Evolutionary conservation across 2,329 filamentous ascomycete genomes (phyloP).

Genomic region (Calonectria hawksworthii): DNA sequence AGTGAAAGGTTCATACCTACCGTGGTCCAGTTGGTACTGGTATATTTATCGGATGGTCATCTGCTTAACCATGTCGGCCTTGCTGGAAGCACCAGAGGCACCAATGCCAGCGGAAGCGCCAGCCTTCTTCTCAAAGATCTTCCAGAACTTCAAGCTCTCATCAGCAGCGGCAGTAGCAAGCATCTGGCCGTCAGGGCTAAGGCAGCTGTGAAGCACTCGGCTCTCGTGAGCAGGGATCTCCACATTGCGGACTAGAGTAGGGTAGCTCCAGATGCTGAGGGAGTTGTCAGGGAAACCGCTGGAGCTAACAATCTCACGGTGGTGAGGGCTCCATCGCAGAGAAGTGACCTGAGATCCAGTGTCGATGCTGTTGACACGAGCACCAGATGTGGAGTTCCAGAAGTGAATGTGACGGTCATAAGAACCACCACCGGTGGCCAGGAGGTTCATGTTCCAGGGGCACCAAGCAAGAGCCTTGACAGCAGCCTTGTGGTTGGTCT

Average conservation of each 20-base stretch:
- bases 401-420: constrained; percentile 99
- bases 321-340: constrained; percentile 94
- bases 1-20: constrained; percentile 64
- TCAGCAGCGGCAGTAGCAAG: constrained; percentile 96
- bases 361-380: constrained; percentile 98
- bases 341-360: constrained; percentile 98
- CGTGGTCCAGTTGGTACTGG: constrained; percentile 50
- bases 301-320: constrained; percentile 98
- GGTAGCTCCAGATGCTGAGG: constrained; percentile 99
- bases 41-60: constrained; percentile 86
- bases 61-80: constrained; percentile 91
- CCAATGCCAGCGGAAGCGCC: constrained; percentile 76
- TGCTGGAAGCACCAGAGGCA: constrained; percentile 77
- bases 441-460: constrained; percentile 97
- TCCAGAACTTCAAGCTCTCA: constrained; percentile 99
- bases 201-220: constrained; percentile 93
- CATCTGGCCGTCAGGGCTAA: constrained; percentile 98
- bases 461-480: constrained; percentile 99
- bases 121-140: constrained; percentile 99
- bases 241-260: constrained; percentile 94
- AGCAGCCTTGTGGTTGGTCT: constrained; percentile 99
- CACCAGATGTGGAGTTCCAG: constrained; percentile 99
- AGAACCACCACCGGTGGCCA: constrained; percentile 95
- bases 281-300: constrained; percentile 99
- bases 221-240: constrained; percentile 99